Evolutionary conservation across 1,139 yeast genomes (phyloP), one percentile per base, ranked within the genome.

Genomic region (Blastobotrys petasosporus): DNA sequence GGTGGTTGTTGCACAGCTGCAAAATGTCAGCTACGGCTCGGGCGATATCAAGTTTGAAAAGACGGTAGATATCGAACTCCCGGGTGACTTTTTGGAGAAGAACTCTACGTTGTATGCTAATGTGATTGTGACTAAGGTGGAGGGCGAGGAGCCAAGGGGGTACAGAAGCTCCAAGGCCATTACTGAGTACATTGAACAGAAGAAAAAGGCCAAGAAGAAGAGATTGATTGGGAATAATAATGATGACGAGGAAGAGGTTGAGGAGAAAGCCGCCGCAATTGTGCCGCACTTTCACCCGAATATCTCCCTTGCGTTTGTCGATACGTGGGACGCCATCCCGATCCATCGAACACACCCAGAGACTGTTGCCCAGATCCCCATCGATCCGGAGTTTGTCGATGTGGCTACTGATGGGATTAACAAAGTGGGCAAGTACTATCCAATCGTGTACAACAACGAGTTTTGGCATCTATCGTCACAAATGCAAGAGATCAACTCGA

Each of bases 381-480:
- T 46, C 16, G 53, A 36, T 8, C 23, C 25, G 32, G 30, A 43
- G 6, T 29, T 44, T 11, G 35, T 48, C 4, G 41, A 31, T 17
- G 23, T 25, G 2, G 34, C 29, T 10, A 31, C 37, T 8, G 41
- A 42, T 11, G 50, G 49, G 11, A 12, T 46, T 13, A 44, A 44
- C 13, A 40, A 46, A 23, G 40, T 40, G 7, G 48, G 49, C 1
- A 48, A 48, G 33, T 64, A 63, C 50, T 64, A 59, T 51, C 73
- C 73, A 32, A 48, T 63, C 13, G 47, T 69, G 8, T 56, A 48
- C 47, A 44, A 50, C 46, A 68, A 69, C 53, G 61, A 63, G 43
- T 68, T 69, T 47, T 69, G 73, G 73, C 69, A 67, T 41, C 54
- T 67, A 37, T 57, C 57, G 32, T 56, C 62, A 20, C 70, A 69